Conservation (phyloP, 179 eudicot genomes). For the Spergularia azorica region DNA sequence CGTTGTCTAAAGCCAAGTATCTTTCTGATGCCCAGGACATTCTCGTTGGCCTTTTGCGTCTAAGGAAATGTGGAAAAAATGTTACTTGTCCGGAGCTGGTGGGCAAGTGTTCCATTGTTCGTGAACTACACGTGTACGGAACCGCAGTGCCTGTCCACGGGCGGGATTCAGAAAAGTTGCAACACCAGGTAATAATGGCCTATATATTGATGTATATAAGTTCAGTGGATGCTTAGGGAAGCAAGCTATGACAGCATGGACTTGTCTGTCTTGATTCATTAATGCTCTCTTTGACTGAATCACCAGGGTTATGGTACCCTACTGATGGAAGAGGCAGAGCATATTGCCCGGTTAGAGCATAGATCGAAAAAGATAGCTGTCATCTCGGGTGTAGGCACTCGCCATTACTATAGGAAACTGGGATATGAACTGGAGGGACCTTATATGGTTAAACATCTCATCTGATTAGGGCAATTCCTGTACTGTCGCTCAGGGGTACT, state of each 20-base stretch:
- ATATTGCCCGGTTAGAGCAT: constrained; percentile 82
- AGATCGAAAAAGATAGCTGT: constrained; percentile 84
- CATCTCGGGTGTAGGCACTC: constrained; percentile 95
- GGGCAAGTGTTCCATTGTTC: constrained; percentile 92
- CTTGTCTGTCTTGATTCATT: background rate
- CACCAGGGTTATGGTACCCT: constrained; percentile 90
- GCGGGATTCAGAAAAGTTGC: constrained; percentile 86
- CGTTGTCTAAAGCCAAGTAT: background rate
- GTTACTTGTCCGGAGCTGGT: constrained; percentile 85
- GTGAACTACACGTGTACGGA: constrained; percentile 97
- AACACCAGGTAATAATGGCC: constrained; percentile 68
- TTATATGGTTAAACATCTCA: constrained; percentile 86
- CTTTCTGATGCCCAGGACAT: constrained; percentile 60
- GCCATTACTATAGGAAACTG: constrained; percentile 92
- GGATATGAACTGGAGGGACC: constrained; percentile 99
- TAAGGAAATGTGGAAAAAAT: constrained; percentile 85
- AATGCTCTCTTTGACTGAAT: too few species aligned
- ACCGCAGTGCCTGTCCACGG: constrained; percentile 99
- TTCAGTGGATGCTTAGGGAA: background rate
- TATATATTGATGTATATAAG: background rate
- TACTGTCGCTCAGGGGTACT: too few species aligned
- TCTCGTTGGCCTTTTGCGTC: constrained; percentile 89
- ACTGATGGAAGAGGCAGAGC: constrained; percentile 97
- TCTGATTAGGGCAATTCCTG: constrained; percentile 16
- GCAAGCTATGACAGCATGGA: background rate